Base-by-base conservation (phyloP, 2,329 filamentous ascomycete species). In the Clarireedia paspali region DNA sequence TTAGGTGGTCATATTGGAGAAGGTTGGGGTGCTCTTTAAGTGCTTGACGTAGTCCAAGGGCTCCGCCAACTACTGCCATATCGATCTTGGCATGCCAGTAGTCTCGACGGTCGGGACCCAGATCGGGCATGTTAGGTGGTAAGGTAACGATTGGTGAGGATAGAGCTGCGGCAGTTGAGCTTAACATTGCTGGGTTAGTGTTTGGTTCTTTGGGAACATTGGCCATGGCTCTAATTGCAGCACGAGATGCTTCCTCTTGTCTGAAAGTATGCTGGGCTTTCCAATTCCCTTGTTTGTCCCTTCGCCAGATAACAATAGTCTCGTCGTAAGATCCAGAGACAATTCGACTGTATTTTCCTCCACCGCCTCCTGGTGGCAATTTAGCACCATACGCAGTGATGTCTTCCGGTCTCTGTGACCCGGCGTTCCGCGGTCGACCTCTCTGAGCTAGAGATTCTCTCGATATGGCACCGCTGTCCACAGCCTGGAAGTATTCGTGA, bases 281-380 rank as follows among this genome's bases (percentile, higher is more conserved):
- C 91, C 94, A 97, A 26, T 88, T 82, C 2, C 91, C 91, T 62
- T 94, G 85, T 62, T 84, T 82, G 61, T 95, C 88, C 59, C 89
- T 85, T 63, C 88, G 87, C 94, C 94, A 99, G 56, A 99, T 89
- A 62, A 96, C 91, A 63, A 99, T 90, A 10, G 85, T 91, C 73
- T 96, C 90, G 64, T 99, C 94, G 64, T 99, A 99, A 0, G 91
- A 96, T 2, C 94, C 94, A 6, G 91, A 96, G 3, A 99, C 90
- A 57, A 99, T 99, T n/a, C 91, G 85, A 9, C 88, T 90, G 75
- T 92, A 96, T 62, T 80, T 85, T 66, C 89, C 89, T 26, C 92
- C 91, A 40, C 92, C 92, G 24, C 92, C 91, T 12, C 92, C 92
- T 0, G 92, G 91, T 1, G 92, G 92, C 2, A 97, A 77, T 68